Base-by-base conservation (phyloP, 2,329 filamentous ascomycete species). In the Celoporthe dispersa region DNA sequence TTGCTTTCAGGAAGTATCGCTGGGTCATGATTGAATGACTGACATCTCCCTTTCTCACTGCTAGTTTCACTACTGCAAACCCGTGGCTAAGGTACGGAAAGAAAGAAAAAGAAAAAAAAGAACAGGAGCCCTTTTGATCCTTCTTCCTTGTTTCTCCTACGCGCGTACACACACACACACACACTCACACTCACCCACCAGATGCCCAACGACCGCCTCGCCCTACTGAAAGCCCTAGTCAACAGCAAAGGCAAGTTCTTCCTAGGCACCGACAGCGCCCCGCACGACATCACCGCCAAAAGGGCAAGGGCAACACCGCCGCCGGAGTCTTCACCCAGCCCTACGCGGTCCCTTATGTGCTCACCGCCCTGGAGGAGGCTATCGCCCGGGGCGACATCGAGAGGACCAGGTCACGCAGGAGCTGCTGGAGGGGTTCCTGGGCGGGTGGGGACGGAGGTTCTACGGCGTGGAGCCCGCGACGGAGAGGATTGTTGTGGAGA, bases 311-410 rank as follows among this genome's bases (percentile, higher is more conserved):
- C 63, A 86, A 83, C 77, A 86, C 90, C 0, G 88, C 91, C 0
- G 92, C 92, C 0, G 92, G 92, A 5, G 92, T 94, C 59, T 95
- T 94, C 78, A 94, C 92, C 1, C 92, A 95, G 81, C 90, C 91
- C 4, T 90, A 90, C 77, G 89, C 89, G 0, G 84, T 89, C 1
- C 75, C 77, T 44, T 79, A 80, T 60, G 76, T 93, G 62, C 81
- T 94, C 33, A 82, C 86, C 74, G 86, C 84, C 0, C 80, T 94
- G 55, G 87, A 92, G 78, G 86, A 88, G 74, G 91, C 85, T 5
- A 81, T 91, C 4, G 81, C 83, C 71, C 82, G 84, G 14, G 86
- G 85, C 1, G 83, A 86, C 48, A 83, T 90, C 60, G 76, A 77
- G 84, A 85, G 68, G 79, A 78, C 0, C 83, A 87, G n/a, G 80